These are phyloP conservation scores for Graphium sp. DNA, from an alignment of 2,329 filamentous ascomycete genomes.

Conservation along the genomic window DNA sequence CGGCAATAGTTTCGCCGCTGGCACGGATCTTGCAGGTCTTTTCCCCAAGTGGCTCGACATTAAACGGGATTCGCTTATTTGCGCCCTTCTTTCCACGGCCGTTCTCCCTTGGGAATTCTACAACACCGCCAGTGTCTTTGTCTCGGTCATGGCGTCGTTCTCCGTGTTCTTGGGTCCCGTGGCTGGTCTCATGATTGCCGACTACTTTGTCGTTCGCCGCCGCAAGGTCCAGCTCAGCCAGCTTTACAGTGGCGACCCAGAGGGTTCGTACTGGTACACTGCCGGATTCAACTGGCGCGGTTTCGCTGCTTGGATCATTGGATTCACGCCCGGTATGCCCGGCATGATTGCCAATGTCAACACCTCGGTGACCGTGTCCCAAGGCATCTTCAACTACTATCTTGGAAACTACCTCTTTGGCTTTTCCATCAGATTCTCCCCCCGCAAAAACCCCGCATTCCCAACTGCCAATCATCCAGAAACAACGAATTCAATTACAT, in stretches of 20 bases:
- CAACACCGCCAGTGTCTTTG: constrained; percentile 11
- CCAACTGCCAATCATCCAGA: too few relatives aligned
- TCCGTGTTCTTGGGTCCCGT: constrained; percentile 13
- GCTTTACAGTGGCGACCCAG: constrained; percentile 14
- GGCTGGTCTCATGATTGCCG: constrained; percentile 13
- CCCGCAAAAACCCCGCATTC: too few relatives aligned
- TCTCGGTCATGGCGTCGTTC: constrained; percentile 11
- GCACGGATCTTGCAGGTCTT: constrained; percentile 13
- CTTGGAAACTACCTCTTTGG: constrained; percentile 6
- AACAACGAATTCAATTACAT: too few relatives aligned
- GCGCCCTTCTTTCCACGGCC: constrained; percentile 9
- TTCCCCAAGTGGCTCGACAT: constrained; percentile 12
- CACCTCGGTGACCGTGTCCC: constrained; percentile 5
- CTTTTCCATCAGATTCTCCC: constrained; percentile 7
- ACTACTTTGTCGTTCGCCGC: constrained; percentile 14
- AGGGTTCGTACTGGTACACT: constrained; percentile 19
- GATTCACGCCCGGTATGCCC: constrained; percentile 13
- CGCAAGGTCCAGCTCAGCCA: constrained; percentile 18
- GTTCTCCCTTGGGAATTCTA: constrained; percentile 14
- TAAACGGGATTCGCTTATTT: constrained; percentile 11
- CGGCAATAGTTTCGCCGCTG: constrained; percentile 12
- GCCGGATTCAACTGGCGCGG: constrained; percentile 18
- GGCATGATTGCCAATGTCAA: constrained; percentile 10
- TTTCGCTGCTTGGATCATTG: constrained; percentile 13
- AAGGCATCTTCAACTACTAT: constrained; percentile 5